Base-by-base conservation (phyloP, 345 rosid species). In the Citrus inodora region DNA sequence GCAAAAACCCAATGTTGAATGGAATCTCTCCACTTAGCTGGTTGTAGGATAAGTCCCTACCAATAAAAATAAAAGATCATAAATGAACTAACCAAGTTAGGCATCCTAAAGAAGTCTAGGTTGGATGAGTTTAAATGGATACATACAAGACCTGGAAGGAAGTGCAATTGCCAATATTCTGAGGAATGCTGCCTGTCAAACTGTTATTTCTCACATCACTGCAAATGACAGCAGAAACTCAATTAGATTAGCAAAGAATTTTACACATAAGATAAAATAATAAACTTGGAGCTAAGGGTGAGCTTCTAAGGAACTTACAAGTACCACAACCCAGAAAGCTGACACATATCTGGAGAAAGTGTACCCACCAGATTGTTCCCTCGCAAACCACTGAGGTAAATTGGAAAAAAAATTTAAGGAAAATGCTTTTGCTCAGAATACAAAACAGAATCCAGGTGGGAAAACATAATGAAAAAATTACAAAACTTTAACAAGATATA, bases 61-160 rank as follows among this genome's bases (percentile, higher is more conserved):
- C 62, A 85, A 42, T 71, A 48, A 74, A 25, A 71, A 53, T 19
- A 73, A 79, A n/a, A 74, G 22, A 70, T 71, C 22, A 16, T 51
- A 14, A 30, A 40, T 64, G 40, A 72, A 66, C 16, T 56, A 71
- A 42, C 16, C 37, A n/a, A 42, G 48, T 14, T 16, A 61, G 60
- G 59, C 22, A 30, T 32, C 13, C n/a, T 28, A 78, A 74, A 60
- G 30, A 67, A 71, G 46, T 40, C 28, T 24, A 21, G 32, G n/a
- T 7, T 59, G n/a, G 1, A 32, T 28, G 73, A 78, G 73, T 63
- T 64, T 82, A 81, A 32, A 16, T 35, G 68, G 78, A 80, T 83
- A 91, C 97, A 77, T 92, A 96, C 99, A 96, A 84, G 89, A 96
- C 98, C 86, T 96, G 99, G 89, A 96, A 96, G 88, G 97, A 88